Evolutionary conservation across 2,329 filamentous ascomycete genomes (phyloP), one percentile per base, ranked within the genome.

Genomic region (Ophiostoma ulmi): DNA sequence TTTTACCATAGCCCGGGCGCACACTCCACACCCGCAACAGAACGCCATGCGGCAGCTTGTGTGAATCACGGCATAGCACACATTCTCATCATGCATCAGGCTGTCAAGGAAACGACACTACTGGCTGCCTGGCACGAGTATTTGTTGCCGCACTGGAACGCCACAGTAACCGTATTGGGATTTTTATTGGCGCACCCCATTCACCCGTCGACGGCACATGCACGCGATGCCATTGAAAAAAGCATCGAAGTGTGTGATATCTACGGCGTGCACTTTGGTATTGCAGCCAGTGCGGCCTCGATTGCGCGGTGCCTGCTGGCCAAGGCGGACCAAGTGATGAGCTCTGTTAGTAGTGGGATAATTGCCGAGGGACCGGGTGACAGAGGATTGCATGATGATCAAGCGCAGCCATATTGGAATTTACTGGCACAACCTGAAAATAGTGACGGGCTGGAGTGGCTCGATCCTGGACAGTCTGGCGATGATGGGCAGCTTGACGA

Each of bases 71-170:
- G 79, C 20, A 78, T 81, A 20, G 74, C 78, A 1, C 69, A 79
- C 13, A 81, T 80, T 0, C 74, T 75, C 11, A 80, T 82, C 22
- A 77, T 78, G 52, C 77, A 80, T 52, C 79, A 82, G 69, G 74
- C 77, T 0, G 74, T 80, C 20, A 72, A 72, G 1, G 70, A 73
- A 6, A 80, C 79, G 1, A 74, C 76, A 1, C 73, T 81, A 20
- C 70, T 82, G 7, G 73, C 72, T 14, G 78, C 80, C n/a, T 81
- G 78, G 78, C 76, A 79, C 71, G 78, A 81, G 70, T 76, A 76
- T 1, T 82, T 81, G 64, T 78, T 80, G 48, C 81, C 78, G 76
- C 81, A 82, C 73, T 83, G 81, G 80, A 79, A 82, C 72, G 79
- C 80, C 0, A 75, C 79, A 1, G 73, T 83, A 22, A 78, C 79